Evolutionary conservation across 345 rosid species (phyloP).

Genomic region (Limnanthes douglasii): DNA sequence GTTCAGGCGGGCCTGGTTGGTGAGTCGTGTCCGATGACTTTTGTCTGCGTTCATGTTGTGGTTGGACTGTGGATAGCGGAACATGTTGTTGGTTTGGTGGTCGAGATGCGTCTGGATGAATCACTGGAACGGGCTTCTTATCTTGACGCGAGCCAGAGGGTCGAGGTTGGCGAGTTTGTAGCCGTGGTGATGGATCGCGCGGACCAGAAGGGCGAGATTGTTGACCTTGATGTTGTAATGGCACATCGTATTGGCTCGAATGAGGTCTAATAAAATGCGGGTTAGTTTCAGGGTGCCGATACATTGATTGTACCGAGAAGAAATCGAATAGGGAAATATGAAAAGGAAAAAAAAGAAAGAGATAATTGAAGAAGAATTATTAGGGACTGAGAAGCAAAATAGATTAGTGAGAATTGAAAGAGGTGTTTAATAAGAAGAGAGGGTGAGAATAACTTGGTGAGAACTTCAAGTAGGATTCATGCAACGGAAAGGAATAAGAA

Average conservation of each 20-base stretch:
- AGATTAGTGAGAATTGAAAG: too few species aligned
- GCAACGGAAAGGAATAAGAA: constrained; percentile 38
- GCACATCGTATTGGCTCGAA: neutral
- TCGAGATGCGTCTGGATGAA: too few species aligned
- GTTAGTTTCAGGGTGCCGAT: constrained; percentile 20
- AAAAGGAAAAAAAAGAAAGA: constrained; percentile 4
- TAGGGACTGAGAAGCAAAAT: too few species aligned
- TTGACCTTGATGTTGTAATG: neutral
- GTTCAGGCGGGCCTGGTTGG: too few species aligned
- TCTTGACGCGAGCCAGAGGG: too few species aligned
- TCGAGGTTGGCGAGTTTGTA: neutral
- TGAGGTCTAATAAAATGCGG: constrained; percentile 23
- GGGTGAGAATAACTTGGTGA: constrained; percentile 25
- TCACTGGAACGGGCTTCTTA: too few species aligned
- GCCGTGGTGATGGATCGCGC: neutral
- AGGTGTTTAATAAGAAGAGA: constrained; percentile 1
- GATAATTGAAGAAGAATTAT: too few species aligned
- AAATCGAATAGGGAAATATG: too few species aligned
- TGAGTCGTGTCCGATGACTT: too few species aligned
- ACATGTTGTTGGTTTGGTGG: too few species aligned
- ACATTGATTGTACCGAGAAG: constrained; percentile 13
- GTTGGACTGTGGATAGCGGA: too few species aligned
- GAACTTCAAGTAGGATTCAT: constrained; percentile 37
- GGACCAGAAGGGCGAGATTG: neutral
- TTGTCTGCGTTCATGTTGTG: too few species aligned